A percentile compares a stretch with the other conserved stretches of the same genome.
These are phyloP conservation scores for Stromatinia cepivora DNA, from an alignment of 2,329 filamentous ascomycete genomes.

Conservation along the genomic window DNA sequence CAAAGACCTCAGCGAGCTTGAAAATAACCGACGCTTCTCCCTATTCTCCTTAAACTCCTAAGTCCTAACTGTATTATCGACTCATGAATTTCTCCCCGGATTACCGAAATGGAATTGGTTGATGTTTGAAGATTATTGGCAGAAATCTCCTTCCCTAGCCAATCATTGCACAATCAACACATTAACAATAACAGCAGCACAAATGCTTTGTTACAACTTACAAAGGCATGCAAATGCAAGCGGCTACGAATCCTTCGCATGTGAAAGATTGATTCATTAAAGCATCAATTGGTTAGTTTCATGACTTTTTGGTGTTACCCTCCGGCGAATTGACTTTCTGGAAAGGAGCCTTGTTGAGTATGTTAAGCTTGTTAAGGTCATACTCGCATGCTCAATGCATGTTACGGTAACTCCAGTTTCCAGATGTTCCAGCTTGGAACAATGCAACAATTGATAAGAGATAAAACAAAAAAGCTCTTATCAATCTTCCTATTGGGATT, in stretches of 20 bases:
- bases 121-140: background rate
- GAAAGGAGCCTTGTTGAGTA: background rate
- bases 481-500: conserved; percentile 3
- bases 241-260: background rate
- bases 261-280: background rate
- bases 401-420: conserved; percentile 17
- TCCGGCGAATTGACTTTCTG: background rate
- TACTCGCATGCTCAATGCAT: conserved; percentile 6
- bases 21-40: background rate
- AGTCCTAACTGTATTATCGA: background rate
- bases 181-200: background rate
- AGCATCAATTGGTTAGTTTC: background rate
- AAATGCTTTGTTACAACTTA: conserved; percentile 1
- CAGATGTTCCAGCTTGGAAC: background rate
- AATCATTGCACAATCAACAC: background rate
- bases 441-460: conserved; percentile 15
- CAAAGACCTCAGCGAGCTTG: background rate
- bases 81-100: background rate
- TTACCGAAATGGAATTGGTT: background rate
- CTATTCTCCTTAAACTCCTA: background rate
- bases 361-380: background rate
- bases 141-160: background rate
- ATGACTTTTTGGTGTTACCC: background rate
- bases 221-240: background rate
- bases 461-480: conserved; percentile 13